A percentile compares a stretch with the other conserved stretches of the same genome.
These are phyloP conservation scores for Yamadazyma oceani DNA, from an alignment of 1,139 yeast genomes.

Conservation along the genomic window DNA sequence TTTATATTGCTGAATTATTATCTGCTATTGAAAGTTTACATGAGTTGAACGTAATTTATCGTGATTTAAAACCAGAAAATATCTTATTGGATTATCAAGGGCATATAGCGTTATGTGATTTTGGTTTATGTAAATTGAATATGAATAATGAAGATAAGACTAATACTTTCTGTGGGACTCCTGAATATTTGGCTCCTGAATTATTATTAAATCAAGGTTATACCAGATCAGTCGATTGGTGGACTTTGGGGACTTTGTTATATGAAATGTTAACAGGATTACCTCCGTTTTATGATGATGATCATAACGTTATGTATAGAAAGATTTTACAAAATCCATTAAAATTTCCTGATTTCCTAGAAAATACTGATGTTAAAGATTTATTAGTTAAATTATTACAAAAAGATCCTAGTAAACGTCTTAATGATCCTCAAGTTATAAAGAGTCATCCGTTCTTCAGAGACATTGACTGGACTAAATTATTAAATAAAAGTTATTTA, in stretches of 20 bases:
- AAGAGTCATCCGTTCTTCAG: constrained; percentile 84
- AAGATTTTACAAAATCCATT: constrained; percentile 88
- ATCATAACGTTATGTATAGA: constrained; percentile 90
- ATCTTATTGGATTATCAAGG: constrained; percentile 93
- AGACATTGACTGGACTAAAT: constrained; percentile 87
- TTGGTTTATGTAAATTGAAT: constrained; percentile 91
- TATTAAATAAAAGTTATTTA: constrained; percentile 82
- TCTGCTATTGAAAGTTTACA: constrained; percentile 92
- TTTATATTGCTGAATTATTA: constrained; percentile 89
- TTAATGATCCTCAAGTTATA: constrained; percentile 84
- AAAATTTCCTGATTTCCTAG: constrained; percentile 85
- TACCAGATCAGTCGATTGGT: constrained; percentile 94
- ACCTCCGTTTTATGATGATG: constrained; percentile 96
- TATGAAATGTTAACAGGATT: constrained; percentile 96
- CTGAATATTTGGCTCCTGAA: constrained; percentile 95
- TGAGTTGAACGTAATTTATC: constrained; percentile 84
- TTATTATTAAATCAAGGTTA: constrained; percentile 88
- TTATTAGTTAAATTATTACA: constrained; percentile 72
- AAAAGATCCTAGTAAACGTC: constrained; percentile 80
- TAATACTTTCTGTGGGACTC: constrained; percentile 94
- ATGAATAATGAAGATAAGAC: constrained; percentile 90
- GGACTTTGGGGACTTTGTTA: constrained; percentile 92
- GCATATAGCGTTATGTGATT: constrained; percentile 95
- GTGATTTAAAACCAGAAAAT: constrained; percentile 95
- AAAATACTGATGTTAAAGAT: constrained; percentile 79